Conservation (phyloP, 352 stramenopile genomes). For the Thalassiosira sp. region DNA sequence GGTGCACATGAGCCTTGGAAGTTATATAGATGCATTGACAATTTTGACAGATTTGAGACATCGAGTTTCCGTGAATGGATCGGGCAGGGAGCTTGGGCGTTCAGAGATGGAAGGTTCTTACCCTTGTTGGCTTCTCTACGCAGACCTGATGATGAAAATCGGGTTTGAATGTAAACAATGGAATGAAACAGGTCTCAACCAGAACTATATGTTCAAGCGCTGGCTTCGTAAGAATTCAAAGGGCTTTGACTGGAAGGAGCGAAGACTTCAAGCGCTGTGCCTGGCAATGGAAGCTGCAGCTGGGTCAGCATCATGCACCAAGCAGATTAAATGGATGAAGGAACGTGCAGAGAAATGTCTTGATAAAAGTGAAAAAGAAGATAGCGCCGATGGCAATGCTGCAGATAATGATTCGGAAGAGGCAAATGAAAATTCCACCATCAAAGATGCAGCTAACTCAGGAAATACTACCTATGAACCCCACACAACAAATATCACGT, state of each 20-base stretch:
- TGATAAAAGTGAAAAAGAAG: constrained; percentile 44
- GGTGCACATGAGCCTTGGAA: constrained; percentile 72
- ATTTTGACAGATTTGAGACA: constrained; percentile 81
- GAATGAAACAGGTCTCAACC: constrained; percentile 58
- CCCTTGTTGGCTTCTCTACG: constrained; percentile 77
- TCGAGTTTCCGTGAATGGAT: constrained; percentile 8
- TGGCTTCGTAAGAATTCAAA: constrained; percentile 79
- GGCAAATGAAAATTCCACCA: background rate
- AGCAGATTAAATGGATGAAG: constrained; percentile 67
- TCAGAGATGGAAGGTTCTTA: constrained; percentile 72
- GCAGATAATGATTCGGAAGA: constrained; percentile 11
- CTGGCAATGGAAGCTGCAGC: constrained; percentile 76
- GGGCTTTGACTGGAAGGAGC: constrained; percentile 80
- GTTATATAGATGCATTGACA: constrained; percentile 71
- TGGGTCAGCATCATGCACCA: constrained; percentile 56
- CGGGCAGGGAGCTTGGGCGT: constrained; percentile 2
- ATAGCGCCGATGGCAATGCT: constrained; percentile 11
- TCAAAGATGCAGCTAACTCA: constrained; percentile 5
- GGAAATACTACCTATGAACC: constrained; percentile 3
- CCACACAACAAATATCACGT: constrained; percentile 7
- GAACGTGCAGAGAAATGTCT: constrained; percentile 43
- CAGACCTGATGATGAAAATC: constrained; percentile 80
- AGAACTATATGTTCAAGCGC: constrained; percentile 78
- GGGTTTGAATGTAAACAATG: constrained; percentile 78
- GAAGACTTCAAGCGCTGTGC: constrained; percentile 72